Base-by-base conservation (phyloP, 352 stramenopile genomes). In the Pythium volutum region DNA sequence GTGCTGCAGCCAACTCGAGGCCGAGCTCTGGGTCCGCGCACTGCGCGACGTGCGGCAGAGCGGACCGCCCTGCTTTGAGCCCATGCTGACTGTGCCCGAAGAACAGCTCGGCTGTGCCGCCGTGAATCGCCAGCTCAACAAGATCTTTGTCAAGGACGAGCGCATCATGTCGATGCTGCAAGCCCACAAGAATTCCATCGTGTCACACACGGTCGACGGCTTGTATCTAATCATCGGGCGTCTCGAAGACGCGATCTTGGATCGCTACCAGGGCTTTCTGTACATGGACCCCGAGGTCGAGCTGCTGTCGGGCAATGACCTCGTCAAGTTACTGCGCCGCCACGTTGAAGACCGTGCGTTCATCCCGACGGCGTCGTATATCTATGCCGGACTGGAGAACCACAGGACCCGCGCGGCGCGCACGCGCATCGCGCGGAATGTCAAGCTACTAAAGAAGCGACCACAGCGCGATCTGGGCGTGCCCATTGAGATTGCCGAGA, bases 291-390 rank as follows among this genome's bases (percentile, higher is more conserved):
- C 67, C 18, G 74, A 85, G 34, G 75, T 91, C 45, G 75, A 81
- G 43, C 66, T 89, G 48, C 62, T 93, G n/a, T 74, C 77, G 2
- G 80, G 79, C 14, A 93, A 89, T 56, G 81, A 91, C 10, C 64
- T 91, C 7, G 71, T 89, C n/a, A 84, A 81, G 16, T 62, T 91
- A 9, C 82, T 93, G 59, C 84, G 83, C 26, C 75, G 83, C 26
- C 67, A 89, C 47, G 73, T 94, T 3, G 87, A 95, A 66, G 87
- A 95, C 31, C 83, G 84, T 20, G 76, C 91, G 26, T 95, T 94
- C 49, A 70, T 91, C 45, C 68, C 71, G 16, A 57, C 90, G 25
- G 80, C 87, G 50, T 52, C 64, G 1, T 52, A 74, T 9, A 77
- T 76, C 2, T 93, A 95, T 55, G 66, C 73, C 16, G 84, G 72